These are phyloP conservation scores for Brassica nigra DNA, from an alignment of 345 rosid species.

Conservation along the genomic window DNA sequence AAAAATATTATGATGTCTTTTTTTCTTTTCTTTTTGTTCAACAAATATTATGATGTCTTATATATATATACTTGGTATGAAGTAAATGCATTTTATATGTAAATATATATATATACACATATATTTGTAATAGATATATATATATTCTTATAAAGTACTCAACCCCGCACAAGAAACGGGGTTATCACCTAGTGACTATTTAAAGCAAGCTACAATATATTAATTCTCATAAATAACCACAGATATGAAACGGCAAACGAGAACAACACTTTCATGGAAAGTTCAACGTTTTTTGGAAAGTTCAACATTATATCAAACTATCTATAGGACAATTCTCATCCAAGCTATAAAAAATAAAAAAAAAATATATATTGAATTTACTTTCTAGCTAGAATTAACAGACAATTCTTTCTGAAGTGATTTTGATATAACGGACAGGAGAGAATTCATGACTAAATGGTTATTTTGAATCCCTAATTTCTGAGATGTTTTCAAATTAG, in stretches of 20 bases:
- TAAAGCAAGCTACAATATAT: neutral
- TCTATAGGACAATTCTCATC: neutral
- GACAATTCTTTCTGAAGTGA: neutral
- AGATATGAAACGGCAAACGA: neutral
- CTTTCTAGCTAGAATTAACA: neutral
- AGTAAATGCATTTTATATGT: no score
- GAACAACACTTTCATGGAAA: neutral
- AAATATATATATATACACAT: no score
- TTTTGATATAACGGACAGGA: neutral
- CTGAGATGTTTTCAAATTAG: neutral
- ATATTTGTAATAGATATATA: no score
- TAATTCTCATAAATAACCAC: neutral
- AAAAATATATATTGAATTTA: neutral
- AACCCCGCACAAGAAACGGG: no score
- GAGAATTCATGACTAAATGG: neutral
- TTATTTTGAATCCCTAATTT: neutral
- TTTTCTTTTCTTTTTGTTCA: no score
- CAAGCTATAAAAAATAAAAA: neutral
- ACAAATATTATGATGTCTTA: no score
- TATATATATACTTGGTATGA: no score
- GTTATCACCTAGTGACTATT: neutral
- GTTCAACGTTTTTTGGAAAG: neutral
- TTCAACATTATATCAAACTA: neutral
- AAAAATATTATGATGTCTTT: no score
- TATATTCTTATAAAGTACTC: no score